phyloP scores from a whole-genome alignment of 2,329 filamentous ascomycete species.

The Lasiodiplodia citricola region DNA sequence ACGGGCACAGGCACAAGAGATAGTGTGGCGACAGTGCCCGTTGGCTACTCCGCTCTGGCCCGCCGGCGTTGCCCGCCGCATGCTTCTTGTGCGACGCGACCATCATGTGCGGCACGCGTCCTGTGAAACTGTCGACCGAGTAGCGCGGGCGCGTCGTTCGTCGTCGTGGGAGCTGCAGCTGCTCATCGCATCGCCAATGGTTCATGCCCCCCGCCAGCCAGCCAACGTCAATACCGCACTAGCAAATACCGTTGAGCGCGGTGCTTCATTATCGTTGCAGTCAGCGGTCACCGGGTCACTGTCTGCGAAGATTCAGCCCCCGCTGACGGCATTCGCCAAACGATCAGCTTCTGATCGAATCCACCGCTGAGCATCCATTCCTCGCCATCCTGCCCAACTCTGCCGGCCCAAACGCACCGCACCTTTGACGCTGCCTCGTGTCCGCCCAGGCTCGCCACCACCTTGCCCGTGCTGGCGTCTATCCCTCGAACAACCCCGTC shows the following conservation, averaged over 20 bases:
- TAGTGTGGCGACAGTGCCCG: slow-evolving; percentile 11
- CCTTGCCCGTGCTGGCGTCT: slow-evolving; percentile 63
- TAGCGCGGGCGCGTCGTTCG: slow-evolving; percentile 1
- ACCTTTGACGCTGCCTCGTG: slow-evolving; percentile 65
- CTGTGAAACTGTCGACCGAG: slow-evolving; percentile 9
- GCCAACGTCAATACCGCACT: background rate
- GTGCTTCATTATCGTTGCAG: slow-evolving; percentile 13
- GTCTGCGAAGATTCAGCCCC: slow-evolving; percentile 7
- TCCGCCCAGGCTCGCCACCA: slow-evolving; percentile 57
- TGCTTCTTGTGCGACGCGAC: slow-evolving; percentile 11
- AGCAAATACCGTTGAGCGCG: background rate
- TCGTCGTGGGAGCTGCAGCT: slow-evolving; percentile 13
- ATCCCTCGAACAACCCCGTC: slow-evolving; percentile 67
- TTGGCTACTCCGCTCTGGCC: slow-evolving; percentile 3
- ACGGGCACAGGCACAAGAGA: slow-evolving; percentile 18
- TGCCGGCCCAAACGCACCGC: slow-evolving; percentile 62
- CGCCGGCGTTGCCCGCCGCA: background rate
- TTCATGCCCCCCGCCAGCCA: slow-evolving; percentile 12
- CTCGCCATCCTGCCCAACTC: slow-evolving; percentile 43
- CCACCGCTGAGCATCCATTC: slow-evolving; percentile 67
- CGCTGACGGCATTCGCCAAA: slow-evolving; percentile 51
- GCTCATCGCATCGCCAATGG: slow-evolving; percentile 2
- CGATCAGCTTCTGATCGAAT: slow-evolving; percentile 66
- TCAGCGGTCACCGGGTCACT: slow-evolving; percentile 16
- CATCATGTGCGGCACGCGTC: slow-evolving; percentile 16